Base-by-base conservation (phyloP, 768 basidiomycete genomes). In the Russula sp. region DNA sequence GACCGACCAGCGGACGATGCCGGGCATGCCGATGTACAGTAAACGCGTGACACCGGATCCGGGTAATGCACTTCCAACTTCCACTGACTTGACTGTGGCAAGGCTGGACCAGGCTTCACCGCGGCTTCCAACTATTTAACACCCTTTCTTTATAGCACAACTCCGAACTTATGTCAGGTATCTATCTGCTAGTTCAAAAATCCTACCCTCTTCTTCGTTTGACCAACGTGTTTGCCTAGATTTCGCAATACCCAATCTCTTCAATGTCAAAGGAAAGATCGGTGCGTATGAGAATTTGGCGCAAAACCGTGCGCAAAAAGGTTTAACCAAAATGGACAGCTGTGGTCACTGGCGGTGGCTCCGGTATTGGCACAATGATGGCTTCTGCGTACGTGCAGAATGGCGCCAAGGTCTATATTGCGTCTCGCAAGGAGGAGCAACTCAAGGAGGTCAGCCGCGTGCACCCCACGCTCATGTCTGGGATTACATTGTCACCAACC, bases 331-430 rank as follows among this genome's bases (percentile, higher is more conserved):
- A 6, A 11, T 32, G 2, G 24, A 34, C 51, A 88, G 89, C 88
- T 56, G 83, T 92, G 52, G 83, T 92, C 22, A 93, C 90, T 1
- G 92, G 92, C 2, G 92, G 92, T 24, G 85, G 89, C 54, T 87
- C 88, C 46, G 92, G 92, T 1, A 83, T 95, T 51, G 92, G 92
- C 9, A 86, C 83, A 71, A 88, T 91, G 83, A 92, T 94, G 69
- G 91, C 93, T 26, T 77, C 84, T 0, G 87, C 89, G 1, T 87
- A 92, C 69, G 89, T 88, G 1, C 84, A 87, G 75, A 94, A 94
- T 70, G 93, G 93, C 14, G 90, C 88, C 38, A 88, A 85, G 69
- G 93, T 96, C 48, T 94, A 94, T 76, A 93, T 95, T 68, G 92
- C 93, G 16, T 87, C 90, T 13, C 80, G 93, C 61, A 94, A 92